phyloP scores from a whole-genome alignment of 495 filamentous ascomycete genomes.

The Physcia stellaris region DNA sequence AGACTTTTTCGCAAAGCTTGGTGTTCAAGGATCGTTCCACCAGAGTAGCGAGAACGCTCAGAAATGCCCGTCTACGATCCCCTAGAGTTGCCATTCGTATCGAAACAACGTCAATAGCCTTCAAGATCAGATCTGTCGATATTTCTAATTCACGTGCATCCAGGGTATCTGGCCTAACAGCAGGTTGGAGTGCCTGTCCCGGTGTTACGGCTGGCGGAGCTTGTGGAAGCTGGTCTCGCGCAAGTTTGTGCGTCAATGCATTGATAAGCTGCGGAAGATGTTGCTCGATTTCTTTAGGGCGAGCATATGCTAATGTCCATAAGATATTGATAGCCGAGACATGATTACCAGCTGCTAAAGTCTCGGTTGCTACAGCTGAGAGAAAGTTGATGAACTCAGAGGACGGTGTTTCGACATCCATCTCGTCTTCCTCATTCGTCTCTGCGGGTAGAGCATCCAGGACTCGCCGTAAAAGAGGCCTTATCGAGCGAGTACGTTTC shows the following conservation, averaged over 20 bases:
- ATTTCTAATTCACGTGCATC: constrained; percentile 69
- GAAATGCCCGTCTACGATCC: constrained; percentile 80
- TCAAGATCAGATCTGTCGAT: constrained; percentile 76
- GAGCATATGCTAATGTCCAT: constrained; percentile 76
- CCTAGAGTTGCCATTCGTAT: constrained; percentile 87
- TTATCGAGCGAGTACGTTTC: constrained; percentile 41
- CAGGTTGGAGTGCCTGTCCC: constrained; percentile 22
- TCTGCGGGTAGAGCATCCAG: constrained; percentile 86
- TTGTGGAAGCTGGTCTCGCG: constrained; percentile 80
- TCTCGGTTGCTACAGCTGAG: constrained; percentile 68
- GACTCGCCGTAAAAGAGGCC: constrained; percentile 64
- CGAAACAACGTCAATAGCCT: constrained; percentile 82
- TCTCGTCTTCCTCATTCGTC: constrained; percentile 75
- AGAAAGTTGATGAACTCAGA: constrained; percentile 74
- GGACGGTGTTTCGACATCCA: constrained; percentile 58
- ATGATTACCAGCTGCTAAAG: constrained; percentile 54
- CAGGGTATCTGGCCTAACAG: constrained; percentile 31
- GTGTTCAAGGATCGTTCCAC: constrained; percentile 87
- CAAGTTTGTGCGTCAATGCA: constrained; percentile 79
- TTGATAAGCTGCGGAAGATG: constrained; percentile 87
- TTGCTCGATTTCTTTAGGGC: constrained; percentile 71
- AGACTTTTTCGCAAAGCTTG: constrained; percentile 74
- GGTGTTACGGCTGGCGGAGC: constrained; percentile 29
- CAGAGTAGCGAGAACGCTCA: constrained; percentile 84
- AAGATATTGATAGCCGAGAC: constrained; percentile 81